Base-by-base conservation (phyloP, 441 rosid species). In the Kokia cookei region DNA sequence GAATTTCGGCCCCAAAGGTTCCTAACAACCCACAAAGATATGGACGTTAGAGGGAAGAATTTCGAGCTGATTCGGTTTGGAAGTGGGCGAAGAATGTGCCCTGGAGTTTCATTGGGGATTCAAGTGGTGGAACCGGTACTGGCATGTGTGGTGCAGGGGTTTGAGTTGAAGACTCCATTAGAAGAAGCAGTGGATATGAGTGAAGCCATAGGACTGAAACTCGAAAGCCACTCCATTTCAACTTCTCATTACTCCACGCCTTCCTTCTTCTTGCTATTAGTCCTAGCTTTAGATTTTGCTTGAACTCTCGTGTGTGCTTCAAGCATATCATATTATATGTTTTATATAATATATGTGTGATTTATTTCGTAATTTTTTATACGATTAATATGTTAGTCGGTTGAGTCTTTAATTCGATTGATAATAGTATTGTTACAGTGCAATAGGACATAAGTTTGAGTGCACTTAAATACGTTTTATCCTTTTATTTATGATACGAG, bases 71-170 rank as follows among this genome's bases (percentile, higher is more conserved):
- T 80, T 7, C 82, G 80, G 2, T 83, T 80, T n/a, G 47, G 82
- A 3, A 73, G 84, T 24, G 86, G 82, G 15, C 57, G 86, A 14
- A 83, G 80, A 29, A 73, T 73, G 69, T 80, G 81, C 29, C 79
- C 77, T 3, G 78, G 78, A 10, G 26, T 76, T 7, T 60, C 82
- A 0, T 57, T 79, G 13, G 85, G 81, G 0, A 70, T 73, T 13
- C 84, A 73, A 47, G 73, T 73, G 0, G 1, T 69, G 75, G 72
- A 73, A 14, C 72, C 80, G 4, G 15, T 72, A 3, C 48, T 78
- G 9, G 79, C 82, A 58, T 71, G 64, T 50, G 65, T 81, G 73
- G 75, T 83, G 26, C 86, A 84, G 4, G 74, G 79, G 17, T 79
- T 84, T 54, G 77, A 81, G 2, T 26, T 79, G 2, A 19, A n/a